Conservation (phyloP, 1,139 yeast species). For the Suhomyces guaymorum region DNA sequence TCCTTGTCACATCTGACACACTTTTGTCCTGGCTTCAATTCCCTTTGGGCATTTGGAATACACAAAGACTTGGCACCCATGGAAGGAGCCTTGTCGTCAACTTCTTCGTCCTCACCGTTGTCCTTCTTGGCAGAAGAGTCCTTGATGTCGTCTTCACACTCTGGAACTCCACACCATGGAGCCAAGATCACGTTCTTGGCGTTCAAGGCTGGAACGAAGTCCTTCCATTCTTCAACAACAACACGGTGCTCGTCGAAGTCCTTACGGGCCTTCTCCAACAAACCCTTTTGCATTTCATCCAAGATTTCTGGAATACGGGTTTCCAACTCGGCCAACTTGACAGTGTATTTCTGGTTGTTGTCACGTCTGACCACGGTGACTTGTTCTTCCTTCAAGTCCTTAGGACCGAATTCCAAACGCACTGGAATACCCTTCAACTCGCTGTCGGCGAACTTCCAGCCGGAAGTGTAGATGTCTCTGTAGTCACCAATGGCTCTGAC, state of each 20-base stretch:
- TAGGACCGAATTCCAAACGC: conserved; percentile 94
- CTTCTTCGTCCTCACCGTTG: conserved; percentile 80
- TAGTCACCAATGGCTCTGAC: conserved; percentile 82
- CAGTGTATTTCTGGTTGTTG: conserved; percentile 69
- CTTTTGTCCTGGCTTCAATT: conserved; percentile 70
- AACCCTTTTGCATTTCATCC: conserved; percentile 74
- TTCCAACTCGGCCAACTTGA: conserved; percentile 66
- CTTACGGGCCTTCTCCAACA: conserved; percentile 77
- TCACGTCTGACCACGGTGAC: conserved; percentile 94
- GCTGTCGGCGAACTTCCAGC: conserved; percentile 98
- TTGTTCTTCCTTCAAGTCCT: conserved; percentile 78
- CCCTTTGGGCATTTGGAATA: conserved; percentile 93
- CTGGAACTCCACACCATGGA: conserved; percentile 96
- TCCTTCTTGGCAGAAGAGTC: conserved; percentile 84
- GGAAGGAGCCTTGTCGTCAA: conserved; percentile 94
- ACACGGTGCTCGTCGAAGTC: conserved; percentile 83
- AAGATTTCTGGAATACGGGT: conserved; percentile 71
- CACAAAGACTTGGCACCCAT: conserved; percentile 99
- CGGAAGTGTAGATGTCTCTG: conserved; percentile 94
- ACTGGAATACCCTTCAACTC: conserved; percentile 96
- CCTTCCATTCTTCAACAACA: conserved; percentile 80
- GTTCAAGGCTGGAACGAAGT: conserved; percentile 91
- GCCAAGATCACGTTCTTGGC: conserved; percentile 85
- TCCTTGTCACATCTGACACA: conserved; percentile 80
- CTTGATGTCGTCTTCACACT: conserved; percentile 96